These are phyloP conservation scores for Pseudovirgaria hyperparasitica DNA, from an alignment of 2,329 filamentous ascomycete species.

Conservation along the genomic window DNA sequence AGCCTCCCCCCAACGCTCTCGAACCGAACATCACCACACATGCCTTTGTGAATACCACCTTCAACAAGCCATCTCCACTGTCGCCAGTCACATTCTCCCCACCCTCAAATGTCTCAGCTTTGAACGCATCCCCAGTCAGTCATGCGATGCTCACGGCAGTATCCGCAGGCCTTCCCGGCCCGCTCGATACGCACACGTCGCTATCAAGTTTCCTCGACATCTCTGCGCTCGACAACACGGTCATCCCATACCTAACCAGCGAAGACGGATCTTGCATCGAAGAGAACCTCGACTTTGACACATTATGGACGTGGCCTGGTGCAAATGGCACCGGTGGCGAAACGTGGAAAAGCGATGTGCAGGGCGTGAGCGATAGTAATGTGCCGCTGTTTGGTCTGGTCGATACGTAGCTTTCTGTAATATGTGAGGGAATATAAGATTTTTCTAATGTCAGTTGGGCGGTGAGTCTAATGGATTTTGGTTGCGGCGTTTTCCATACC, in stretches of 20 bases:
- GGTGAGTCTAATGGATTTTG: no score
- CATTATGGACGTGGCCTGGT: constrained; percentile 27
- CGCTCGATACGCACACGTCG: constrained; percentile 7
- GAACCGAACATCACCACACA: background rate
- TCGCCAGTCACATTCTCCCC: constrained; percentile 12
- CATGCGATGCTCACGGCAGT: constrained; percentile 1
- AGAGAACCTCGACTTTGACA: constrained; percentile 29
- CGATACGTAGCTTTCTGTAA: constrained; percentile 5
- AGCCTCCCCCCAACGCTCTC: constrained; percentile 11
- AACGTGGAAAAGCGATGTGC: constrained; percentile 9
- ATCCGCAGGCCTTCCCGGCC: constrained; percentile 7
- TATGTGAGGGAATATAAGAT: no score
- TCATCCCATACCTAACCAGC: constrained; percentile 17
- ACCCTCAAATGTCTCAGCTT: constrained; percentile 13
- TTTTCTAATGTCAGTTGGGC: no score
- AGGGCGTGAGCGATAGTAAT: constrained; percentile 16
- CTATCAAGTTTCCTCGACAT: constrained; percentile 25
- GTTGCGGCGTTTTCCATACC: no score
- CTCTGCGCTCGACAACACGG: constrained; percentile 19
- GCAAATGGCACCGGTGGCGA: constrained; percentile 6
- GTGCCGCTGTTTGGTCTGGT: constrained; percentile 21
- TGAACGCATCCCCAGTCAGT: background rate
- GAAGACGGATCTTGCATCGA: constrained; percentile 21
- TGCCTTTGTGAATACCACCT: background rate
- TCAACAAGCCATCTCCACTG: constrained; percentile 4